Base-by-base conservation (phyloP, 2,329 filamentous ascomycete genomes). In the Dothideomycetes sp. region DNA sequence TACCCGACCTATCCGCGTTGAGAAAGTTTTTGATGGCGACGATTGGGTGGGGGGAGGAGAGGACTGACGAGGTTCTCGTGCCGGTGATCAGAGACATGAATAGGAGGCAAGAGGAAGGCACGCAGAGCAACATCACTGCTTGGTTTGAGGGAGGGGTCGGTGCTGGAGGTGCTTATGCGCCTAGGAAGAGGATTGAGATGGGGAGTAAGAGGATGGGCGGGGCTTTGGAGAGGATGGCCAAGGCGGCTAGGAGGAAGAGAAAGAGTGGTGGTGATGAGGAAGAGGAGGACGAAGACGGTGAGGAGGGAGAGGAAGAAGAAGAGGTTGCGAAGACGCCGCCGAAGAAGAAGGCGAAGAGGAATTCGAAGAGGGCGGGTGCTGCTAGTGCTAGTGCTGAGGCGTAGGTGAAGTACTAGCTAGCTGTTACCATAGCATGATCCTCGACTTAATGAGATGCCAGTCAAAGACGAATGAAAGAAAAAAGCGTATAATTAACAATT, bases 31-130 rank as follows among this genome's bases (percentile, higher is more conserved):
- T 98, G 25, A 94, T 93, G 83, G 69, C 76, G 1, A 95, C 89
- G 2, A 85, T 98, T 51, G 91, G 91, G 0, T 98, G 91, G 91
- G 79, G 72, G 41, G 80, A 83, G 58, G 89, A 96, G 60, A 73
- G 87, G 6, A 96, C 89, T 0, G 91, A 98, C 54, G 91, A 98
- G 61, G 84, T 98, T 2, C 74, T 98, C 2, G 85, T 98, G 1
- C 91, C 91, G 0, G 93, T 98, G 1, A 91, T 98, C 48, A 74
- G 80, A 43, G 91, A 98, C 55, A 94, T 98, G 84, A 96, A 96
- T 58, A 76, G 78, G 4, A 73, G 91, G 27, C 83, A 85, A 49
- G 71, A 78, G 19, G 91, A 96, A 64, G 91, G 91, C 5, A 96
- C 89, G 13, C 91, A 98, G 67, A 80, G 79, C 44, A 98, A 98